Conservation (phyloP, 495 filamentous ascomycete genomes). For the Sordaria brevicollis region DNA sequence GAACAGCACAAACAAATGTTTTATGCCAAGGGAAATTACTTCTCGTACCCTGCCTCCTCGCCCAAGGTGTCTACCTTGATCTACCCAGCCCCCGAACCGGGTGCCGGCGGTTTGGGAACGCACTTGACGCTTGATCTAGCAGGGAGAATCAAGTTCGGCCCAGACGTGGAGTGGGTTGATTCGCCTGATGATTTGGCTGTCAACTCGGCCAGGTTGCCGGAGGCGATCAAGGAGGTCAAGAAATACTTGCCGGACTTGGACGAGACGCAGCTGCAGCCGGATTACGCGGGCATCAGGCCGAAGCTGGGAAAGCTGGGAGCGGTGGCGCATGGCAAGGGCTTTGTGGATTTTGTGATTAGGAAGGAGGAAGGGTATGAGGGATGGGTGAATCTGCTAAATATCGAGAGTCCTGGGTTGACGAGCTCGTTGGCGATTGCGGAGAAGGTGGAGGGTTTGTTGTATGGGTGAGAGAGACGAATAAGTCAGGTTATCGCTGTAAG, state of each 20-base stretch:
- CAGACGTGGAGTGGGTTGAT: constrained; percentile 89
- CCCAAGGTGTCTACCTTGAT: constrained; percentile 67
- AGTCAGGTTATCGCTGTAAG: no score
- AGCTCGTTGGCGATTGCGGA: constrained; percentile 83
- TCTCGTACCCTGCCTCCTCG: constrained; percentile 59
- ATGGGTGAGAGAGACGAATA: constrained; percentile 26
- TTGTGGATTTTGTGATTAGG: constrained; percentile 77
- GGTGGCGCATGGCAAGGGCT: constrained; percentile 46
- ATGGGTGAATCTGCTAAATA: constrained; percentile 88
- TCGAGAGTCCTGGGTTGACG: constrained; percentile 92
- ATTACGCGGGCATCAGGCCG: constrained; percentile 86
- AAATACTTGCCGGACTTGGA: constrained; percentile 70
- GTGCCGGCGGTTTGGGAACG: constrained; percentile 77
- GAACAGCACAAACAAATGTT: constrained; percentile 48
- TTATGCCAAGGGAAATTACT: constrained; percentile 95
- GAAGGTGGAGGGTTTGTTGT: constrained; percentile 65
- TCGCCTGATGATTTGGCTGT: constrained; percentile 28
- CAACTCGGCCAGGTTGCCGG: constrained; percentile 45
- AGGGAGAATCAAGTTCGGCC: constrained; percentile 82
- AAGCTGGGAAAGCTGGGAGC: constrained; percentile 60
- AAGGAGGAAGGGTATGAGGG: constrained; percentile 72
- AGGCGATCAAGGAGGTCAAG: constrained; percentile 63
- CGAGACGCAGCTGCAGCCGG: constrained; percentile 53
- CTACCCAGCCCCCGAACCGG: constrained; percentile 76
- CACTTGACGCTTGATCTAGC: constrained; percentile 87